phyloP scores from a whole-genome alignment of 768 basidiomycete genomes.

The Lyophyllum semitale region DNA sequence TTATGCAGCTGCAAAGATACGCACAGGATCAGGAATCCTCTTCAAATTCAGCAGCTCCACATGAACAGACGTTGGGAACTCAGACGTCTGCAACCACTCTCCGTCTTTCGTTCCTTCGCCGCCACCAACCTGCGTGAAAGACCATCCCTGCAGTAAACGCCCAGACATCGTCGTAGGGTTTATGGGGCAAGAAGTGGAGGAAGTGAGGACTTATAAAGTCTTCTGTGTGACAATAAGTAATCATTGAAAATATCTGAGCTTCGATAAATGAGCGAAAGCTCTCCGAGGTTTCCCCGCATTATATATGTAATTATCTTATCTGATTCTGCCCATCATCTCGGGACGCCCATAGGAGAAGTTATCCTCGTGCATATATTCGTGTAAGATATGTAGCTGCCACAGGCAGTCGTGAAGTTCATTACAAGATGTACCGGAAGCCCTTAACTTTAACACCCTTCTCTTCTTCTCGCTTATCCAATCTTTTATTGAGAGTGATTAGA shows the following conservation, averaged over 20 bases:
- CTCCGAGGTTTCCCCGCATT: constrained; percentile 30
- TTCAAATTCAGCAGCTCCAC: constrained; percentile 76
- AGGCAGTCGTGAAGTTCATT: constrained; percentile 5
- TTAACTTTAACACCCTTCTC: constrained; percentile 29
- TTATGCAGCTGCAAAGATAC: constrained; percentile 20
- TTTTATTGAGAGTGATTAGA: constrained; percentile 40
- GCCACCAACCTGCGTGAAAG: constrained; percentile 67
- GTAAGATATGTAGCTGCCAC: background rate
- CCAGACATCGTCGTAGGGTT: constrained; percentile 8
- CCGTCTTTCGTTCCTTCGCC: constrained; percentile 57
- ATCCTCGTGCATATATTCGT: background rate
- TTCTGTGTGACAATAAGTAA: background rate
- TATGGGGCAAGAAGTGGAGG: background rate
- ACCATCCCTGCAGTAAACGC: constrained; percentile 51
- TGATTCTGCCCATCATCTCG: background rate
- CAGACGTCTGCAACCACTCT: constrained; percentile 66
- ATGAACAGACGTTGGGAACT: constrained; percentile 85
- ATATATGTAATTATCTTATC: background rate
- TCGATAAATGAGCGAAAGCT: constrained; percentile 5
- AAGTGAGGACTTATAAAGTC: constrained; percentile 1
- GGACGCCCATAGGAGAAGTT: background rate
- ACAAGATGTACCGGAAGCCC: constrained; percentile 52
- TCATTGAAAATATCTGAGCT: background rate
- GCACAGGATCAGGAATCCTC: constrained; percentile 82
- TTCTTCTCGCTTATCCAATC: constrained; percentile 39